These are phyloP conservation scores for Fraxinus greggii DNA, from an alignment of 305 asterid genomes.

Conservation along the genomic window DNA sequence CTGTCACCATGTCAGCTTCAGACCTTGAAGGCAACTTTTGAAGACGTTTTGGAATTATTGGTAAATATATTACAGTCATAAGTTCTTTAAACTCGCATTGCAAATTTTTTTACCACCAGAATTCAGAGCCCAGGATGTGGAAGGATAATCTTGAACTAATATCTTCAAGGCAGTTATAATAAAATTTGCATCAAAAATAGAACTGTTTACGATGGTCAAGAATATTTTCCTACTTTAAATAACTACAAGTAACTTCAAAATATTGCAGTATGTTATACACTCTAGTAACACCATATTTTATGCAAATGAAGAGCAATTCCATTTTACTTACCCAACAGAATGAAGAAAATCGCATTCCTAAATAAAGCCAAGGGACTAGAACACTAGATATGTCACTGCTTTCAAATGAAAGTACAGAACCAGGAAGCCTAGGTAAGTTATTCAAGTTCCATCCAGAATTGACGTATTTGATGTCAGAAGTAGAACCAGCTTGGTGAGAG, in stretches of 20 bases:
- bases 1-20: not conserved
- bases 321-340: constrained; percentile 77
- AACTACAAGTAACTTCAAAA: not conserved
- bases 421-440: constrained; percentile 81
- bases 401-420: constrained; percentile 78
- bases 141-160: not conserved
- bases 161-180: not conserved
- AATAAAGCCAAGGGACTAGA: constrained; percentile 79
- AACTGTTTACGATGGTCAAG: too few relatives aligned
- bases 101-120: not conserved
- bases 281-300: constrained; percentile 3
- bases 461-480: constrained; percentile 53
- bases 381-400: constrained; percentile 87
- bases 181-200: not conserved
- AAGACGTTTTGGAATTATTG: not conserved
- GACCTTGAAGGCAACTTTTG: not conserved
- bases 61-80: not conserved
- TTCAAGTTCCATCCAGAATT: constrained; percentile 86
- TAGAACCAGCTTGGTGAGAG: constrained; percentile 42
- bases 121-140: not conserved
- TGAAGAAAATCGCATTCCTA: constrained; percentile 90
- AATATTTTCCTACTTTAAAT: not conserved
- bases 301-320: constrained; percentile 16
- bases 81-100: not conserved
- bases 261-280: not conserved